Base-by-base conservation (phyloP, 495 filamentous ascomycete species). In the Neurospora sp. region DNA sequence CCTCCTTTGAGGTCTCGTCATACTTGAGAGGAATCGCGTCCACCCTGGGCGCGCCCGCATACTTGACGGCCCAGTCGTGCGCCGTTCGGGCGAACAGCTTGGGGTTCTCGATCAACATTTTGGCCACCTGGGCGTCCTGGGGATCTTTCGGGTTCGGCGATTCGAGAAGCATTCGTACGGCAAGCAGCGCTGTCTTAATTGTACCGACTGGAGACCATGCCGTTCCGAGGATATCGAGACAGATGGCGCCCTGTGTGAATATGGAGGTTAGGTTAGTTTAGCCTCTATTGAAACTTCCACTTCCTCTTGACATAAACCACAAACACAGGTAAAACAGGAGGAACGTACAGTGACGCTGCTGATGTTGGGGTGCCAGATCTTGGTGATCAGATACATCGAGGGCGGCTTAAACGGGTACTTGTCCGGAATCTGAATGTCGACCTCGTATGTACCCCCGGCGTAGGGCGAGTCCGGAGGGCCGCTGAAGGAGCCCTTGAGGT, bases 341-440 rank as follows among this genome's bases (percentile, higher is more conserved):
- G 14, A 31, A 87, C 91, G 79, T 82, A 97, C 94, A 69, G 96
- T 99, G 81, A 97, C 93, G 78, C 91, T 94, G 87, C 91, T 94
- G 82, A 99, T 89, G 82, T 99, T 99, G 41, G 96, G 96, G 83
- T 99, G 96, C 96, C 96, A 99, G 73, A 99, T 91, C 81, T 91
- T 96, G 76, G 96, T 99, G 75, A 91, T 88, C 75, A 99, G 98
- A 79, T 90, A 92, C 93, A 98, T 98, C 41, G 89, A 81, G 11
- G 96, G 96, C 14, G 96, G 94, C 59, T 92, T 89, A 83, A 99
- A 99, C 1, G 96, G 96, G 78, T 99, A 99, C 72, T 95, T 94
- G 61, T 85, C 87, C 1, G 94, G 94, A 66, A 99, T 94, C 76
- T 85, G 86, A 78, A 99, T 94, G 79, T 97, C 93, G 73, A 99